Percentiles rank a stretch among this genome's conserved stretches.
These are phyloP conservation scores for Fusarium nodosum DNA, from an alignment of 2,329 filamentous ascomycete genomes.

Conservation along the genomic window DNA sequence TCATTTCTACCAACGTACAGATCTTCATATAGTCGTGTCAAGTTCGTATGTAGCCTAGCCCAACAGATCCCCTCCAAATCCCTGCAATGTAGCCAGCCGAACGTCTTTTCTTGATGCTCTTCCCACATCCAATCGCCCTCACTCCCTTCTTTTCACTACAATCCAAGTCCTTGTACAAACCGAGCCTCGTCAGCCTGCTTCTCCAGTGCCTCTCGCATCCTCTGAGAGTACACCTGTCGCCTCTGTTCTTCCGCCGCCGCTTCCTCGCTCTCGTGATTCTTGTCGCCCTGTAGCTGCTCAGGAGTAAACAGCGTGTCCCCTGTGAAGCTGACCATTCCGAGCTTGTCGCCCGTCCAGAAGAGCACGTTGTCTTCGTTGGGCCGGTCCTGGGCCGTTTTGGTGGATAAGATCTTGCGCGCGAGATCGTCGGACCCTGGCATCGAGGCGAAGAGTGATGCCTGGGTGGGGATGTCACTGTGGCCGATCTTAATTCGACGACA, in stretches of 20 bases:
- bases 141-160: conserved; percentile 14
- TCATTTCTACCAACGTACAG: conserved; percentile 18
- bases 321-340: conserved; percentile 79
- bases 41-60: background rate
- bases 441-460: conserved; percentile 64
- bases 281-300: conserved; percentile 65
- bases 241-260: conserved; percentile 61
- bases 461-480: conserved; percentile 63
- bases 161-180: conserved; percentile 76
- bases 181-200: conserved; percentile 83
- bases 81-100: conserved; percentile 12
- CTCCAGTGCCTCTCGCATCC: conserved; percentile 81
- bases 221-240: conserved; percentile 73
- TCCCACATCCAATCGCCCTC: conserved; percentile 8
- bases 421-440: conserved; percentile 75
- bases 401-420: conserved; percentile 82
- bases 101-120: conserved; percentile 7
- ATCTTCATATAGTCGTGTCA: conserved; percentile 17
- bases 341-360: conserved; percentile 88
- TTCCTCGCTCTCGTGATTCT: conserved; percentile 64
- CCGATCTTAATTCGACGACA: conserved; percentile 68
- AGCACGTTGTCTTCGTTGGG: conserved; percentile 76
- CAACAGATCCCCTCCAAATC: conserved; percentile 21
- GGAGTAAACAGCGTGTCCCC: conserved; percentile 62
- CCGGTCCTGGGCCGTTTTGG: conserved; percentile 56